Percentiles rank a stretch among this genome's conserved stretches.
These are phyloP conservation scores for Hyaloscypha bicolor DNA, from an alignment of 495 filamentous ascomycete species.

Conservation along the genomic window DNA sequence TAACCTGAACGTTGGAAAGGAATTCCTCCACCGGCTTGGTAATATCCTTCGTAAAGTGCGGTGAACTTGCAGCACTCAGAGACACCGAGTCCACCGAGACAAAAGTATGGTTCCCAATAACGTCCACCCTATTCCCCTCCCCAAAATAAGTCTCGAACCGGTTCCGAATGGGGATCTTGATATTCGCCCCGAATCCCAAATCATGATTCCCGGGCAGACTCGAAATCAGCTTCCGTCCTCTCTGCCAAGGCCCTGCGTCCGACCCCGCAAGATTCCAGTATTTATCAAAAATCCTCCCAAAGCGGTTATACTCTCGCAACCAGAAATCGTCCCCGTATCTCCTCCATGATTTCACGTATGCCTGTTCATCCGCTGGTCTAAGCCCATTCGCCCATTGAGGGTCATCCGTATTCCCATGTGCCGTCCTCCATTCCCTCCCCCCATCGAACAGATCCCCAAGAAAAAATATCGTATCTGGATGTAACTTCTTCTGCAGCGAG, in stretches of 20 bases:
- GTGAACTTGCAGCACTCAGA: constrained; percentile 68
- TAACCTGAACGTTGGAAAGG: constrained; percentile 58
- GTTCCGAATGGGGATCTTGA: constrained; percentile 75
- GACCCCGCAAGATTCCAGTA: constrained; percentile 55
- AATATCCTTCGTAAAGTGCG: constrained; percentile 53
- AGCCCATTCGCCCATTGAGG: constrained; percentile 53
- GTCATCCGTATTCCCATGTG: constrained; percentile 57
- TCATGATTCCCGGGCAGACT: constrained; percentile 96
- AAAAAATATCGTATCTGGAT: constrained; percentile 84
- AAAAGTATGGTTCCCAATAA: constrained; percentile 94
- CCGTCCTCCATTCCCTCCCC: constrained; percentile 89
- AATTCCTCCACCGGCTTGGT: constrained; percentile 80
- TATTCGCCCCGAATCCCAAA: constrained; percentile 85
- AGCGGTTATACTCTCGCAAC: constrained; percentile 80
- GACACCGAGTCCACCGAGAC: constrained; percentile 89
- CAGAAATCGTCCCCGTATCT: constrained; percentile 77
- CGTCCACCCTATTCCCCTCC: constrained; percentile 80
- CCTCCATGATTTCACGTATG: constrained; percentile 65
- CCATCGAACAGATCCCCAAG: constrained; percentile 96
- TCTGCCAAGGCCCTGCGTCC: constrained; percentile 39
- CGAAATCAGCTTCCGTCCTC: constrained; percentile 68
- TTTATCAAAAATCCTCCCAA: constrained; percentile 74
- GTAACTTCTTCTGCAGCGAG: constrained; percentile 65
- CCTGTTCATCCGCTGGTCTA: constrained; percentile 49
- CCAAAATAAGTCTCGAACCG: constrained; percentile 91